phyloP scores from a whole-genome alignment of 192 early-diverging fungal genomes.

The Lobulomyces angularis region DNA sequence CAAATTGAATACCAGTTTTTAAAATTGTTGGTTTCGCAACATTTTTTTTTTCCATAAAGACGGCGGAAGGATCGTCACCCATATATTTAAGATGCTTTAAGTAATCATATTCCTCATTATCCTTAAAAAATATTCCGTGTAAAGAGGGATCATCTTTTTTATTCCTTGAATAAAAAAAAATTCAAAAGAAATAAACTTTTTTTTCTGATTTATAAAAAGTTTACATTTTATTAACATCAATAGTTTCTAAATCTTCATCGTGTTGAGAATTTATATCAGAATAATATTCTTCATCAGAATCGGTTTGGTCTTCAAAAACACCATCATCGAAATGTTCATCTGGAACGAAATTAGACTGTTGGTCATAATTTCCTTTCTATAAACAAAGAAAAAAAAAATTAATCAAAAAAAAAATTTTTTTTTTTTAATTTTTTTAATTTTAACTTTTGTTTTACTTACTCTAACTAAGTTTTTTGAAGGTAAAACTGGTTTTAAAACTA shows the following conservation, averaged over 20 bases:
- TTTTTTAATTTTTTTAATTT: slow-evolving; percentile 6
- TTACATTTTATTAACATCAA: slow-evolving; percentile 2
- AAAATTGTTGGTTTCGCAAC: neutral
- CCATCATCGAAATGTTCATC: too few species aligned
- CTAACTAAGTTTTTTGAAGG: slow-evolving; percentile 49
- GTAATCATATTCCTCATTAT: slow-evolving; percentile 83
- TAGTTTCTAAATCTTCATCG: slow-evolving; percentile 10
- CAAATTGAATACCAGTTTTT: slow-evolving; percentile 18
- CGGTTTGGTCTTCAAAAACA: neutral
- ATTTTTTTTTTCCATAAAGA: slow-evolving; percentile 57
- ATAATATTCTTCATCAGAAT: slow-evolving; percentile 8
- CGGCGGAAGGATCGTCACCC: slow-evolving; percentile 58
- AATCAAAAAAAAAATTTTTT: slow-evolving; percentile 16
- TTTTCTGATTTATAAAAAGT: neutral
- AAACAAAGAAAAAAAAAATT: slow-evolving; percentile 9
- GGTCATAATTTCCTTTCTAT: too few species aligned
- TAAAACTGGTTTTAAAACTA: slow-evolving; percentile 69
- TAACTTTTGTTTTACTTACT: slow-evolving; percentile 20
- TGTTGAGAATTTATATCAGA: slow-evolving; percentile 16
- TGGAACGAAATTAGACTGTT: too few species aligned
- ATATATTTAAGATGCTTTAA: slow-evolving; percentile 79
- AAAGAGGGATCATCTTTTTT: slow-evolving; percentile 55
- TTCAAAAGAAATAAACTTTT: too few species aligned
- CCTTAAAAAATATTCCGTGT: slow-evolving; percentile 83
- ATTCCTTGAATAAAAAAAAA: slow-evolving; percentile 20